phyloP scores from a whole-genome alignment of 1,139 yeast species.

The Suhomyces guaymorum region DNA sequence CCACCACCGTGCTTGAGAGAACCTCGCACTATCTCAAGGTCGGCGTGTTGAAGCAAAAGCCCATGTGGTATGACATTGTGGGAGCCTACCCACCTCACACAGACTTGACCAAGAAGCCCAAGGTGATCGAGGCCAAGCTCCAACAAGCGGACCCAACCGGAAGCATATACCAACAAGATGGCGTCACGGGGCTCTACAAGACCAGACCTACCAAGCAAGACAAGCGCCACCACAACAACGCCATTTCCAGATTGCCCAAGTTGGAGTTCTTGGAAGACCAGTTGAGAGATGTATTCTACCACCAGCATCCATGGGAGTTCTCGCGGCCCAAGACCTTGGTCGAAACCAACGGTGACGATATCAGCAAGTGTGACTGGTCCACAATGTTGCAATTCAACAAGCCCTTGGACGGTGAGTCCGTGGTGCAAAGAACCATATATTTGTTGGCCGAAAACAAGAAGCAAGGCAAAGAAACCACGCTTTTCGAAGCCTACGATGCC shows the following conservation, averaged over 20 bases:
- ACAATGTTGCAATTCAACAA: constrained; percentile 68
- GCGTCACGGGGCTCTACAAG: constrained; percentile 31
- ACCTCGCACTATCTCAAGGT: constrained; percentile 70
- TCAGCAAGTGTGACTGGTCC: constrained; percentile 68
- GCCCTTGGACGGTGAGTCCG: constrained; percentile 88
- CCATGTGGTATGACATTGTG: constrained; percentile 86
- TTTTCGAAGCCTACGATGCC: constrained; percentile 74
- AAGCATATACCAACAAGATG: constrained; percentile 24
- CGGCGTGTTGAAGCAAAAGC: constrained; percentile 66
- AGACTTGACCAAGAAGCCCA: constrained; percentile 54
- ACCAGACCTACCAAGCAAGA: constrained; percentile 48
- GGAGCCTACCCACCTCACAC: constrained; percentile 76
- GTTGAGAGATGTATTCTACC: constrained; percentile 76
- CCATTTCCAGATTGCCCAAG: constrained; percentile 56
- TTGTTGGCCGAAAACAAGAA: constrained; percentile 47
- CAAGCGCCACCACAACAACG: constrained; percentile 29
- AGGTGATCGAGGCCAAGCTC: constrained; percentile 28
- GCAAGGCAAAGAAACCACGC: constrained; percentile 32
- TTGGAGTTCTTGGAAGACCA: constrained; percentile 79
- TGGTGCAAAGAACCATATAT: constrained; percentile 87
- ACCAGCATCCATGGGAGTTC: constrained; percentile 97
- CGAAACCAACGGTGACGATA: constrained; percentile 64
- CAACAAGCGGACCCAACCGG: constrained; percentile 30
- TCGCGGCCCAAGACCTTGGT: constrained; percentile 87
- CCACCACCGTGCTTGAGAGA: constrained; percentile 71